Base-by-base conservation (phyloP, 2,329 filamentous ascomycete species). In the Colletotrichum lini region DNA sequence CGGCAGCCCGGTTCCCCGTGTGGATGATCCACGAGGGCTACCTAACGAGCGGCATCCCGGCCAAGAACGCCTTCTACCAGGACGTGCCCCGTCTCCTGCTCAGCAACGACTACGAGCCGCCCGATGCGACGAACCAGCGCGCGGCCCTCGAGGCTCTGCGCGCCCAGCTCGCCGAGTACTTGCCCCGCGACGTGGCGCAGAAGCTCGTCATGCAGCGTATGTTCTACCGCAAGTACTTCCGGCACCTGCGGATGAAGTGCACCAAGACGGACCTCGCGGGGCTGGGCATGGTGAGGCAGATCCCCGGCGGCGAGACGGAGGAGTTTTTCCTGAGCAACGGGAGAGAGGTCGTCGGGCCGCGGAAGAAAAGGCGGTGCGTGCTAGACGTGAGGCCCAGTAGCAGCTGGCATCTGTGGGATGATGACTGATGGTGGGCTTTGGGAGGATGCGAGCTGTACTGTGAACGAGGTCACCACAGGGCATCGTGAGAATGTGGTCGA, bases 1-100 rank as follows among this genome's bases (percentile, higher is more conserved):
- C 71, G 26, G 67, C 67, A 9, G 62, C 62, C 13, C 42, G 67
- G 8, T 73, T 73, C 40, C 71, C 71, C 3, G 71, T 73, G 15
- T 73, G 71, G 71, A 73, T 73, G 71, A 71, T 73, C 35, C 71
- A 73, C 38, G 71, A 73, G 45, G 71, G 71, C 5, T 73, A 73
- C 40, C 53, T 73, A 2, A 72, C 67, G 13, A 67, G 67, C 30
- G 71, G 60, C 4, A 73, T 73, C 7, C 23, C 67, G 12, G 63
- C 68, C 26, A 70, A 70, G 62, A 54, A 63, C 57, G 62, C 62
- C 7, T 73, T 73, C 40, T 73, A 73, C 44, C 57, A 49, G 9
- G 67, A 67, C 26, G 62, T 73, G 10, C 67, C 62, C 30, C 59
- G 67, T 10, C 59, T 72, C 16, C 66, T 70, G 2, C 30, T 72